phyloP scores from a whole-genome alignment of 2,329 filamentous ascomycete genomes.

The Claviceps africana region DNA sequence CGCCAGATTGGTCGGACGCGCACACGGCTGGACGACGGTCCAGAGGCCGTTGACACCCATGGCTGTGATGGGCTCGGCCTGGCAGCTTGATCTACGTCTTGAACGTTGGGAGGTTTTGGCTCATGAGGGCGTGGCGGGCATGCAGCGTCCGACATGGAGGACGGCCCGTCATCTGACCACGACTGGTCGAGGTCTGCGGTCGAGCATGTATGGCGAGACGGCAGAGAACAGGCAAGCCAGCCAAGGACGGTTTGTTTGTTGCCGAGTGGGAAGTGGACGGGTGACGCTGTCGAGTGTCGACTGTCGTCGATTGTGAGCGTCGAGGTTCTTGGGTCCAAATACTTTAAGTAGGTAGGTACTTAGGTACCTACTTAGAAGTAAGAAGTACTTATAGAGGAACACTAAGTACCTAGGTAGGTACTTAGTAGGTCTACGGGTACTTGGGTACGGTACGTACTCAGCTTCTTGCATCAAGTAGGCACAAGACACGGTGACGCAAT shows the following conservation, averaged over 20 bases:
- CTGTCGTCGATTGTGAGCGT: too few relatives aligned
- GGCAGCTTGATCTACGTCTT: neutral
- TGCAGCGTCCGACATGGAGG: neutral
- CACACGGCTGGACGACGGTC: conserved; percentile 90
- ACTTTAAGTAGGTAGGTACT: too few relatives aligned
- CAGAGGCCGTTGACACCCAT: conserved; percentile 99
- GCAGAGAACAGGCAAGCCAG: neutral
- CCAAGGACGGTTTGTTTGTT: neutral
- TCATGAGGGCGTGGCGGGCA: neutral
- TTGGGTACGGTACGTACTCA: too few relatives aligned
- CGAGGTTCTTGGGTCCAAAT: too few relatives aligned
- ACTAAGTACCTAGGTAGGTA: too few relatives aligned
- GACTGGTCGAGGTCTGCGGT: neutral
- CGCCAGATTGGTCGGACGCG: conserved; percentile 88
- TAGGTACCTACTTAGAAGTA: too few relatives aligned
- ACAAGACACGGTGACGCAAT: neutral
- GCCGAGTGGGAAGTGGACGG: neutral
- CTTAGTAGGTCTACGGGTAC: too few relatives aligned
- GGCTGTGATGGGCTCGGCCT: conserved; percentile 5
- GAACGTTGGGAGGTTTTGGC: neutral
- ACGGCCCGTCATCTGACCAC: neutral
- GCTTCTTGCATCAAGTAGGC: too few relatives aligned
- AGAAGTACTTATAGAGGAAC: too few relatives aligned
- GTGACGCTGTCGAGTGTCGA: neutral
- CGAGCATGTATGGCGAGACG: neutral